Evolutionary conservation across 805 yeast species (phyloP), one percentile per base, ranked within the genome.

Genomic region (Ogataea pini): DNA sequence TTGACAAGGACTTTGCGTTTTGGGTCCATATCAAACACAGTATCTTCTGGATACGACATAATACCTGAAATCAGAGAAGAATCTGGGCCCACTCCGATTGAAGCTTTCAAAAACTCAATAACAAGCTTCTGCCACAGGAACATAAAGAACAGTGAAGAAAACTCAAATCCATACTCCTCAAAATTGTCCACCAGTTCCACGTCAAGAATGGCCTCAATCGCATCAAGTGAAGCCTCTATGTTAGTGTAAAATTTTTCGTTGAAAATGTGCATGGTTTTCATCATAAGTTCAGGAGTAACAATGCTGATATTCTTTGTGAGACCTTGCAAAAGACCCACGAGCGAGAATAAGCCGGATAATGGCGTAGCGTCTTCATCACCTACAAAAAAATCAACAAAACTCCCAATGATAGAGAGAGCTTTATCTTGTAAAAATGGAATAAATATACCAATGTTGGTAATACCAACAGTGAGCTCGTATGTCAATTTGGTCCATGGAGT

Each of bases 401-500:
- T 32, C 5, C 28, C 38, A n/a, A 60, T 27, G 2, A 47, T 16
- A 3, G 27, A 47, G 17, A 41, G 32, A 2, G 56, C 55, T 20
- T 42, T 44, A 9, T 37, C 27, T 12, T 38, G 51, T 36, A 63
- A 44, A 8, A 50, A 24, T 1, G 61, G 53, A 13, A 63, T 51
- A 3, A 46, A 51, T 4, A 42, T 28, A 3, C 67, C 68, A 4
- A 70, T 49, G 19, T 48, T 52, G 10, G 66, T 42, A 22, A 74
- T 54, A 1, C 70, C 72, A 14, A 52, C 51, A 7, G 69, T 60
- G 25, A 76, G 54, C 36, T 66, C 67, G 40, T 60, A 63, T 12
- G 78, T 62, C 8, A 71, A 52, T 44, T 59, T 58, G 19, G 72
- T 70, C 79, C 78, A 72, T 3, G 77, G 76, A 13, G 78, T 67